Evolutionary conservation across 164 flowering plant species (phyloP), one percentile per base, ranked within the genome.

Genomic region (Umbellularia californica): DNA sequence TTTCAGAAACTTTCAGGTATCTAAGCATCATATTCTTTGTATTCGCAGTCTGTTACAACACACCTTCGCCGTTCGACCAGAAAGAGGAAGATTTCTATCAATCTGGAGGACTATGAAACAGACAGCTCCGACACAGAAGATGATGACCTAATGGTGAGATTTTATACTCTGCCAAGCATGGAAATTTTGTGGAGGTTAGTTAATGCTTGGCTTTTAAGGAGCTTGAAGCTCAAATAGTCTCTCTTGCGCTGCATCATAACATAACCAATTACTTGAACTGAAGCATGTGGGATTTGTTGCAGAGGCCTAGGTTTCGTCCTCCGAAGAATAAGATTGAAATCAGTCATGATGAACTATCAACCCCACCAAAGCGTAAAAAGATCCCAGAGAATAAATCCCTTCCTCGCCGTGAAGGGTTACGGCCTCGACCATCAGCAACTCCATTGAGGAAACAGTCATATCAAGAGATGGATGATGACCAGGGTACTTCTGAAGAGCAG

Each of bases 11-110:
- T 64, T 67, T 67, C 35, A 13, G 17, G 70, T 33, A 33, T 41
- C 50, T 67, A 67, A 30, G 6, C 3, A 15, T 28, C 25, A 72
- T 23, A 23, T n/a, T 33, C 33, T 35, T 81, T 76, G 35, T 72
- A 28, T 73, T 72, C 79, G 71, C 91, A 95, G 99, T 81, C 92
- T 64, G 82, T 77, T 68, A 79, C 82, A 24, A 70, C 88, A 81
- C 88, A 87, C 72, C 97, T 95, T 77, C 90, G 99, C 27, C 97
- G 99, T 52, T 95, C 99, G 74, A 90, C 96, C 47, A 85, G 99
- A 75, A 90, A 93, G 86, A 87, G 96, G 85, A 95, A 90, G 83
- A 71, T 81, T 23, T 78, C 94, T 70, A 84, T 87, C 71, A 85
- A 85, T 81, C 85, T 85, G 69, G 92, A 85, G 73, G 94, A 77